Conservation (phyloP, 768 basidiomycete genomes). For the Tricholoma saponaceum region DNA sequence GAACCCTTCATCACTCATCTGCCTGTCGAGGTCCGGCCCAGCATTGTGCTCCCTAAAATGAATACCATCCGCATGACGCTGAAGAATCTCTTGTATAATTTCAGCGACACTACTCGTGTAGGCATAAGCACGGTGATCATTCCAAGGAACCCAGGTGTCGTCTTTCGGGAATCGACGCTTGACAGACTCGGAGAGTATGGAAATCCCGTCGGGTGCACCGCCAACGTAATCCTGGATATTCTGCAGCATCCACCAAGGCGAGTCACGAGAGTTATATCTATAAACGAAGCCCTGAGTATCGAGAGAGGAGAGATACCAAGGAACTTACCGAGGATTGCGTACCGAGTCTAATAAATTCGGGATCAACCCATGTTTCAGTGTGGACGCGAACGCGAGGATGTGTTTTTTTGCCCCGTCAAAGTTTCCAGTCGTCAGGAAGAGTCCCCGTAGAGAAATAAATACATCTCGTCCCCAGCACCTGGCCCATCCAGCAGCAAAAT, state of each 20-base stretch:
- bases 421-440: slow-evolving; percentile 92
- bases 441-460: slow-evolving; percentile 89
- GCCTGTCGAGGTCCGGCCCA: slow-evolving; percentile 93
- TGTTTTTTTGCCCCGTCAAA: slow-evolving; percentile 83
- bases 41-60: slow-evolving; percentile 95
- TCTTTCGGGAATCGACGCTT: slow-evolving; percentile 94
- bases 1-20: slow-evolving; percentile 93
- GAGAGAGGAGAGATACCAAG: neutral
- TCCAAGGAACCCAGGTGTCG: slow-evolving; percentile 91
- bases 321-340: slow-evolving; percentile 68
- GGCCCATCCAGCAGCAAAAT: slow-evolving; percentile 92
- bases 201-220: slow-evolving; percentile 79
- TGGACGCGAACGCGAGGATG: slow-evolving; percentile 90
- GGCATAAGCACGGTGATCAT: slow-evolving; percentile 79
- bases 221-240: slow-evolving; percentile 93
- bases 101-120: slow-evolving; percentile 87
- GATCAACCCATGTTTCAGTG: slow-evolving; percentile 92
- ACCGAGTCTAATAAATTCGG: slow-evolving; percentile 94
- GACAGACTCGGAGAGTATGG: slow-evolving; percentile 75
- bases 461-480: slow-evolving; percentile 96
- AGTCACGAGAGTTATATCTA: slow-evolving; percentile 95
- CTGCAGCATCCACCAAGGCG: slow-evolving; percentile 99
- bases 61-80: slow-evolving; percentile 91
- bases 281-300: neutral
- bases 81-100: slow-evolving; percentile 92